Evolutionary conservation across 1,284 basidiomycete genomes (phyloP).

Genomic region (Anthracocystis setariae): DNA sequence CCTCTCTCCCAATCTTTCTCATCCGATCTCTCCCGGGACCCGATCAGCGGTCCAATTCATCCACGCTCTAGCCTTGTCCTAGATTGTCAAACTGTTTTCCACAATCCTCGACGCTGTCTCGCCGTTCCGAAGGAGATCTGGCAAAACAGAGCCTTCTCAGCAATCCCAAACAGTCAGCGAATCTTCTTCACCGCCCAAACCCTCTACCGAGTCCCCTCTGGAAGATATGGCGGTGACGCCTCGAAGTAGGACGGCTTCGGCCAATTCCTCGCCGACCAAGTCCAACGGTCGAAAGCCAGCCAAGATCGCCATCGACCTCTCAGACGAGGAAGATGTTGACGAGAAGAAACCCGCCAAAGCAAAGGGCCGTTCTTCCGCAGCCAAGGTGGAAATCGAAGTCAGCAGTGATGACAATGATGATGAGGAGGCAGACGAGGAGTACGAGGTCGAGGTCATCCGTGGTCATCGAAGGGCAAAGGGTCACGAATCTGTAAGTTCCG

Average conservation of each 20-base stretch:
- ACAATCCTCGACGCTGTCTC: slow-evolving; percentile 3
- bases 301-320: slow-evolving; percentile 13
- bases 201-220: neutral
- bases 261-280: slow-evolving; percentile 24
- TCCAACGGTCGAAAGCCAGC: slow-evolving; percentile 16
- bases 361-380: slow-evolving; percentile 7
- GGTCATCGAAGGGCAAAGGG: slow-evolving; percentile 24
- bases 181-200: neutral
- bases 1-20: too few relatives aligned
- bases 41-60: too few relatives aligned
- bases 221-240: slow-evolving; percentile 20
- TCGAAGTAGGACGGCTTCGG: slow-evolving; percentile 22
- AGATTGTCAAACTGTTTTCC: slow-evolving; percentile 8
- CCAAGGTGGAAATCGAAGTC: slow-evolving; percentile 10
- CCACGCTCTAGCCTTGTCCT: neutral
- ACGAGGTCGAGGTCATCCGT: slow-evolving; percentile 43
- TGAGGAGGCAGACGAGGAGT: slow-evolving; percentile 33
- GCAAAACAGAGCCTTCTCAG: neutral
- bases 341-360: slow-evolving; percentile 3
- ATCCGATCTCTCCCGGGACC: too few relatives aligned
- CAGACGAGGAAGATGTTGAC: slow-evolving; percentile 27
- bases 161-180: neutral
- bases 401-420: slow-evolving; percentile 33
- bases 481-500: slow-evolving; percentile 16
- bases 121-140: neutral